A percentile compares a stretch with the other conserved stretches of the same genome.
Evolutionary conservation across 2,329 filamentous ascomycete genomes (phyloP).

Genomic region (Davidsoniella virescens): DNA sequence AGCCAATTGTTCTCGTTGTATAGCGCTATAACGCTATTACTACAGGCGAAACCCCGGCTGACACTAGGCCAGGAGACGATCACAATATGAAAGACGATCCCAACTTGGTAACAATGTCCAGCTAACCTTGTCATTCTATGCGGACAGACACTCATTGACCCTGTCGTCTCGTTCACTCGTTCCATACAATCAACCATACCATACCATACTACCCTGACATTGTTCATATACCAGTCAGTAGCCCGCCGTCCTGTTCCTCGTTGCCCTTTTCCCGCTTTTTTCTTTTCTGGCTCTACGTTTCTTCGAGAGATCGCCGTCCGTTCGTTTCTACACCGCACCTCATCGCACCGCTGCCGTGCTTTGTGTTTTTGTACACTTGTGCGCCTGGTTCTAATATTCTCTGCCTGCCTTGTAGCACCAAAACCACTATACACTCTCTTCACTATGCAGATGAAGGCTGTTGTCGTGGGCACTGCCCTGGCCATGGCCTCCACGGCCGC

Average conservation of each 20-base stretch:
- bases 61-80: background rate
- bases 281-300: conserved; percentile 4
- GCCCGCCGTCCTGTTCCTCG: background rate
- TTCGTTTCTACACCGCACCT: background rate
- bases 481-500: conserved; percentile 30
- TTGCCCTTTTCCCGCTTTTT: conserved; percentile 20
- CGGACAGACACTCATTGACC: conserved; percentile 33
- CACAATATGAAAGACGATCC: background rate
- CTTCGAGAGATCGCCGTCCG: conserved; percentile 5
- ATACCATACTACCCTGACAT: background rate
- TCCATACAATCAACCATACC: conserved; percentile 29
- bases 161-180: conserved; percentile 44
- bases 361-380: conserved; percentile 10
- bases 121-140: background rate
- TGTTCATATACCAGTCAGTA: conserved; percentile 20
- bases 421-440: background rate
- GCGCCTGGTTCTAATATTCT: conserved; percentile 11
- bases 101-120: background rate
- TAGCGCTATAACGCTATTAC: background rate
- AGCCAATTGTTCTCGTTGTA: background rate
- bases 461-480: conserved; percentile 30
- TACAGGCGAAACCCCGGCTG: background rate
- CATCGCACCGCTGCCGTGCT: background rate
- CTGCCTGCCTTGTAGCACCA: background rate
- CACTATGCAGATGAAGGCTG: conserved; percentile 34